Percentiles rank a stretch among this genome's conserved stretches.
Conservation (phyloP, 2,329 filamentous ascomycete genomes). For the Sporothrix pseudoabietina region DNA sequence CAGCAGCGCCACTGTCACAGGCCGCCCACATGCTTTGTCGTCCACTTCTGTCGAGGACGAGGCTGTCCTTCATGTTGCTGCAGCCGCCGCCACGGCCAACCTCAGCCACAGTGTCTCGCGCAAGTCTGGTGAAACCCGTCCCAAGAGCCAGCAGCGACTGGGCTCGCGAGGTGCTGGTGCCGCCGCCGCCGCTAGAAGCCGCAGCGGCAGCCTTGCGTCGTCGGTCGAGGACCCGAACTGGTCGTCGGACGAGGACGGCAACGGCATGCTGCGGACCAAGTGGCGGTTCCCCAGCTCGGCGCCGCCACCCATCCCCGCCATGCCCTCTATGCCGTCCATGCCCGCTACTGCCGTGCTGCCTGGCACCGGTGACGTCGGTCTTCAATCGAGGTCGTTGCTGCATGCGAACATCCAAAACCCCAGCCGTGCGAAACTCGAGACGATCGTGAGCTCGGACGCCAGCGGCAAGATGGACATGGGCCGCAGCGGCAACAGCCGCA, state of each 20-base stretch:
- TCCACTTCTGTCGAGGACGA: conserved; percentile 36
- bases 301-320: conserved; percentile 32
- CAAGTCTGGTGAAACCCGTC: conserved; percentile 24
- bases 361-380: neutral
- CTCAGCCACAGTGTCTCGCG: conserved; percentile 36
- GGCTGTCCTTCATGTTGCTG: conserved; percentile 36
- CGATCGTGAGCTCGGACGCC: conserved; percentile 50
- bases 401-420: neutral
- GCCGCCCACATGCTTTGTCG: conserved; percentile 18
- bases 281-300: conserved; percentile 29
- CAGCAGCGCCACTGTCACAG: conserved; percentile 16
- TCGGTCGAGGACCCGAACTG: conserved; percentile 34
- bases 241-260: conserved; percentile 41
- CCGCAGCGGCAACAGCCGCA: neutral
- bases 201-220: conserved; percentile 33
- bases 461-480: conserved; percentile 34
- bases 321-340: conserved; percentile 41
- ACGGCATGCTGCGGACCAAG: conserved; percentile 36
- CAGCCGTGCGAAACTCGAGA: conserved; percentile 49
- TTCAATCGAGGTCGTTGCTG: neutral
- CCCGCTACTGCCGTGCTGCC: conserved; percentile 10
- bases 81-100: conserved; percentile 26
- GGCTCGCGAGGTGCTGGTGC: neutral
- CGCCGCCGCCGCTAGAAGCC: conserved; percentile 25
- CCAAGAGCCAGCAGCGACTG: conserved; percentile 26